Base-by-base conservation (phyloP, 2,329 filamentous ascomycete genomes). In the Penicillium oxalicum region DNA sequence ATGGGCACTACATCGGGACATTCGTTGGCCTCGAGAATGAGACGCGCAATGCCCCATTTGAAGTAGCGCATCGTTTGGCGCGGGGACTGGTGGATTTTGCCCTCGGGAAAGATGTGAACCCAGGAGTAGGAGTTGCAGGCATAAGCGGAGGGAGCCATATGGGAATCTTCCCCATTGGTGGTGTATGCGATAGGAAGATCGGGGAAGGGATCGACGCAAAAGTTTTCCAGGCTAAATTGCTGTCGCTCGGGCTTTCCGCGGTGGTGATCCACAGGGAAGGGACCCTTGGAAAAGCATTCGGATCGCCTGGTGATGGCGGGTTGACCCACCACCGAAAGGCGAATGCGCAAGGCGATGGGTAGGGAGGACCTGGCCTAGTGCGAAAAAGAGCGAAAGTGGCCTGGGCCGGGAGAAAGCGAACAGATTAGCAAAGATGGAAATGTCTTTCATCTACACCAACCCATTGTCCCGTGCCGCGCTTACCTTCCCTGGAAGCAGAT, bases 101-200 rank as follows among this genome's bases (percentile, higher is more conserved):
- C 93, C 71, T 98, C 93, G 9, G 93, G 93, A 68, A 97, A 97
- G 47, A 97, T 86, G 69, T 98, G 93, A 4, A 98, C 76, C 93
- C 93, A 98, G 39, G 82, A 81, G 67, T 87, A 79, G 40, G 81
- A 82, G 60, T 89, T 84, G 54, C 72, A 77, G 2, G 80, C 68
- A 65, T 87, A 91, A 41, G 83, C 79, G 1, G 88, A 84, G 1
- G 90, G 89, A 0, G 88, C 80, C 0, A 79, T 74, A 65, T 88
- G 87, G 0, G 71, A 63, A 51, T 72, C 71, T 18, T 68, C 59
- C 2, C 65, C 66, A 24, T 66, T 65, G 6, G 67, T 69, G 2
- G 69, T 70, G 39, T 70, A 73, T 12, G 69, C 69, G 5, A 67
- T 66, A 11, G 66, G 59, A 4, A 74, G 57, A 24, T 74, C 71